phyloP scores from a whole-genome alignment of 108 stramenopile species.

The Seminavis robusta region DNA sequence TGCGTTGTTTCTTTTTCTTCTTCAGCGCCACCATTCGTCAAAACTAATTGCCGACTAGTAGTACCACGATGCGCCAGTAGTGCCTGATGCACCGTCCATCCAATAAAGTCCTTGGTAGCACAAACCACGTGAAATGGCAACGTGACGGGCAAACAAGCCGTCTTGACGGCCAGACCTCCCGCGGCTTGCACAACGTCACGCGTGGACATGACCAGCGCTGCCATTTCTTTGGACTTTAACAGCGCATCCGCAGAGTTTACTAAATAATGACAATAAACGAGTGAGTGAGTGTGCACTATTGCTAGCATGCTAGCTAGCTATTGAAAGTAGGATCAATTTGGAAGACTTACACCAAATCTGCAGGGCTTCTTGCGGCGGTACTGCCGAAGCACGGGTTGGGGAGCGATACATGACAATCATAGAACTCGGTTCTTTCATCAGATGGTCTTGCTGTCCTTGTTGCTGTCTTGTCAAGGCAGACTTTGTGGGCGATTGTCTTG shows the following conservation, averaged over 20 bases:
- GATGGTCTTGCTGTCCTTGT: too few relatives aligned
- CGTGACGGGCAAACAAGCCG: conserved; percentile 36
- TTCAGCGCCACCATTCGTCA: too few relatives aligned
- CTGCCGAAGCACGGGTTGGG: too few relatives aligned
- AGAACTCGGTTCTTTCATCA: too few relatives aligned
- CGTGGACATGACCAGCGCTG: conserved; percentile 8
- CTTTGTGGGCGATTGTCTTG: too few relatives aligned
- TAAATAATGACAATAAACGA: conserved; percentile 1
- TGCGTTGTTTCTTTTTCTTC: too few relatives aligned
- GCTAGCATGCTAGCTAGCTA: too few relatives aligned
- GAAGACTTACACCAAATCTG: conserved; percentile 25
- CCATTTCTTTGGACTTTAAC: conserved; percentile 34
- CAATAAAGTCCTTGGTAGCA: conserved; percentile 19
- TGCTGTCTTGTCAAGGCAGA: too few relatives aligned
- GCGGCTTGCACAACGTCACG: conserved; percentile 13
- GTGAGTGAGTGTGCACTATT: not conserved
- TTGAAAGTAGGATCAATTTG: too few relatives aligned
- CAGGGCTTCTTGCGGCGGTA: too few relatives aligned
- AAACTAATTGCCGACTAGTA: too few relatives aligned
- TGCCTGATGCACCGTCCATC: conserved; percentile 7
- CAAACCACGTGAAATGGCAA: conserved; percentile 35
- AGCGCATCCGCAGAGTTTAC: conserved; percentile 13
- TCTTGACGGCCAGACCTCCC: conserved; percentile 23
- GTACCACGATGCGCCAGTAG: not conserved
- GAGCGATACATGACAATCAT: too few relatives aligned